Conservation (phyloP, 164 flowering plant species). For the Vitis rotundifolia region DNA sequence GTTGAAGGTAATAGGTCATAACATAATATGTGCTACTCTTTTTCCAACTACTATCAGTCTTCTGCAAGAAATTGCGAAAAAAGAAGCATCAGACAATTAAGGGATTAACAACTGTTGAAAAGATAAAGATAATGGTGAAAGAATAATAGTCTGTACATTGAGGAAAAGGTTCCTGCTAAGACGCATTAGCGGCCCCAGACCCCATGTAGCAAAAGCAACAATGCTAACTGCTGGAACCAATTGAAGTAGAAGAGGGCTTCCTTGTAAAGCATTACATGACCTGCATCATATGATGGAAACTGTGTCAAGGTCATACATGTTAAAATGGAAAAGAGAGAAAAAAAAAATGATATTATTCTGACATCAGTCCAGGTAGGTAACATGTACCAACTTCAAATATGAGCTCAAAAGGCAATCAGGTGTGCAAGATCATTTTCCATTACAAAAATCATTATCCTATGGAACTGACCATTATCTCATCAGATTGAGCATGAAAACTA, state of each 20-base stretch:
- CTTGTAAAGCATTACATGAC: conserved; percentile 30
- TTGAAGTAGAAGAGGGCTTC: conserved; percentile 23
- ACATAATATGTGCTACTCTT: conserved; percentile 71
- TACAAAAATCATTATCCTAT: too few relatives aligned
- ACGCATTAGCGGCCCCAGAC: conserved; percentile 40
- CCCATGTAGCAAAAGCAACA: conserved; percentile 45
- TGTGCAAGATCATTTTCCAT: too few relatives aligned
- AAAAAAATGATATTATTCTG: too few relatives aligned
- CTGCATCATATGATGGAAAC: conserved; percentile 18
- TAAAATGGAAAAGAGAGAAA: background rate
- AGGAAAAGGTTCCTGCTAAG: conserved; percentile 31
- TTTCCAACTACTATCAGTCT: conserved; percentile 69
- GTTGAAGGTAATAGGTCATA: conserved; percentile 71
- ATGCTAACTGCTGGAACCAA: conserved; percentile 40
- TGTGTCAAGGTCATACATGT: background rate
- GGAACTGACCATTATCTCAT: too few relatives aligned
- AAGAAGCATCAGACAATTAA: background rate
- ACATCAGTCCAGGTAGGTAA: too few relatives aligned
- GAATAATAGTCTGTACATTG: conserved; percentile 14
- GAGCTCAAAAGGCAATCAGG: too few relatives aligned
- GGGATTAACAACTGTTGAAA: background rate
- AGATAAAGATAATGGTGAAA: background rate
- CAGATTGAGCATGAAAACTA: too few relatives aligned
- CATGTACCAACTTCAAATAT: too few relatives aligned
- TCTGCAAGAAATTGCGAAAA: conserved; percentile 39